A percentile compares a stretch with the other conserved stretches of the same genome.
phyloP scores from a whole-genome alignment of 2,329 filamentous ascomycete species.

The Ascochyta koolunga region DNA sequence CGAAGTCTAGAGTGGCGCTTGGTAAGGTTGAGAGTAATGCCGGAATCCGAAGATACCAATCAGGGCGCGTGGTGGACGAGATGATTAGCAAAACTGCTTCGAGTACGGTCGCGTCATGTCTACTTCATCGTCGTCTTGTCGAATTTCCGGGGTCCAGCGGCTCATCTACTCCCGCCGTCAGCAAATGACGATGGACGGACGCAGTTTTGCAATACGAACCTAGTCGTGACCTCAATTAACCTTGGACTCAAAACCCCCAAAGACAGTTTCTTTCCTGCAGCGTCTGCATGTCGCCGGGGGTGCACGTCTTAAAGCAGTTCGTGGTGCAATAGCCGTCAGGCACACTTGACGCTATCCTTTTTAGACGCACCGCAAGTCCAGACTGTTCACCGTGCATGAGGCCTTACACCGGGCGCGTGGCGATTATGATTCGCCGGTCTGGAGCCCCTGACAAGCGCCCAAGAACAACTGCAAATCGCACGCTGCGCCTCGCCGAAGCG shows the following conservation, averaged over 20 bases:
- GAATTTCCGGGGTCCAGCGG: not conserved
- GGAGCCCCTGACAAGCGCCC: conserved; percentile 9
- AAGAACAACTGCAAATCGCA: not conserved
- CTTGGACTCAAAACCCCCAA: not conserved
- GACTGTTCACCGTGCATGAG: conserved; percentile 5
- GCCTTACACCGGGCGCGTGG: not conserved
- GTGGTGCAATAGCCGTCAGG: conserved; percentile 5
- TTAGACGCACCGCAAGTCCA: not conserved
- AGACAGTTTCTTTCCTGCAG: not conserved
- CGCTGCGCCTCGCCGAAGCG: conserved; percentile 5
- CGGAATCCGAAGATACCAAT: conserved; percentile 1
- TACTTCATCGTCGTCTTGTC: not conserved
- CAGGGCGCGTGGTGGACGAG: not conserved
- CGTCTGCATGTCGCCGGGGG: not conserved
- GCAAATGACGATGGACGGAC: conserved; percentile 9
- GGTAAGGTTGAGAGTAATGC: not conserved
- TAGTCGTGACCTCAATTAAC: not conserved
- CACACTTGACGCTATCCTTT: conserved; percentile 6
- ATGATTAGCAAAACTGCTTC: conserved; percentile 8
- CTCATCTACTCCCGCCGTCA: not conserved
- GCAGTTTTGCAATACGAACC: conserved; percentile 8
- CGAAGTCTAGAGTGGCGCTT: not conserved
- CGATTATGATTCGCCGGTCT: conserved; percentile 7
- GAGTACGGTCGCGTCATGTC: conserved; percentile 6
- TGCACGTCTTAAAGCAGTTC: not conserved